Conservation (phyloP, 371 early-diverging fungal genomes). For the Mucor plumbeus region DNA sequence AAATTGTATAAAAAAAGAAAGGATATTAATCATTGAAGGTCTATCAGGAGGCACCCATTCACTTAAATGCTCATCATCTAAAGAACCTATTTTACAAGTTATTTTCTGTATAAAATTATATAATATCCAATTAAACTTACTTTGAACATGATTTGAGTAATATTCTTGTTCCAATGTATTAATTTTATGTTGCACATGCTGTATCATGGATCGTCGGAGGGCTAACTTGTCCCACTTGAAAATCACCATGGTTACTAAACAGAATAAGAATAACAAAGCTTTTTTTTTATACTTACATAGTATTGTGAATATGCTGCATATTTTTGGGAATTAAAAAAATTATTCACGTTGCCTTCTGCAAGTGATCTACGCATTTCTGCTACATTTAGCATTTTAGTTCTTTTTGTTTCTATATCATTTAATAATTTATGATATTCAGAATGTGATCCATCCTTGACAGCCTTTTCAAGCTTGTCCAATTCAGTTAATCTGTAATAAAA, state of each 20-base stretch:
- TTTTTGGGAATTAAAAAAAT: slow-evolving; percentile 31
- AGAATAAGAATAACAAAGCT: neutral
- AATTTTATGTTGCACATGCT: slow-evolving; percentile 38
- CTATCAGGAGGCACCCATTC: slow-evolving; percentile 46
- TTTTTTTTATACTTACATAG: slow-evolving; percentile 23
- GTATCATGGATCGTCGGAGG: slow-evolving; percentile 38
- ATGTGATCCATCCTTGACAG: slow-evolving; percentile 38
- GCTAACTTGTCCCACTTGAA: slow-evolving; percentile 39
- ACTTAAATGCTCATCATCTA: slow-evolving; percentile 41
- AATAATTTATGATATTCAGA: slow-evolving; percentile 34
- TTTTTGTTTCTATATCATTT: slow-evolving; percentile 30
- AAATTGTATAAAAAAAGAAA: slow-evolving; percentile 18
- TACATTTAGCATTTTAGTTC: slow-evolving; percentile 23
- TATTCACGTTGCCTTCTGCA: slow-evolving; percentile 29
- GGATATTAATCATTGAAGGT: slow-evolving; percentile 46
- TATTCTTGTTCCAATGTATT: slow-evolving; percentile 40
- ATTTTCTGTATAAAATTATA: neutral
- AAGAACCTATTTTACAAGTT: slow-evolving; percentile 26
- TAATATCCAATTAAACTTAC: slow-evolving; percentile 25
- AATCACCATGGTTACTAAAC: slow-evolving; percentile 1
- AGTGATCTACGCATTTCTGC: slow-evolving; percentile 36
- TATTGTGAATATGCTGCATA: slow-evolving; percentile 38
- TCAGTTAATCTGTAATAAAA: slow-evolving; percentile 28
- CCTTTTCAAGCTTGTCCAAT: slow-evolving; percentile 35
- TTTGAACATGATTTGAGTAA: slow-evolving; percentile 33